Base-by-base conservation (phyloP, 2,329 filamentous ascomycete genomes). In the Thelonectria discophora region DNA sequence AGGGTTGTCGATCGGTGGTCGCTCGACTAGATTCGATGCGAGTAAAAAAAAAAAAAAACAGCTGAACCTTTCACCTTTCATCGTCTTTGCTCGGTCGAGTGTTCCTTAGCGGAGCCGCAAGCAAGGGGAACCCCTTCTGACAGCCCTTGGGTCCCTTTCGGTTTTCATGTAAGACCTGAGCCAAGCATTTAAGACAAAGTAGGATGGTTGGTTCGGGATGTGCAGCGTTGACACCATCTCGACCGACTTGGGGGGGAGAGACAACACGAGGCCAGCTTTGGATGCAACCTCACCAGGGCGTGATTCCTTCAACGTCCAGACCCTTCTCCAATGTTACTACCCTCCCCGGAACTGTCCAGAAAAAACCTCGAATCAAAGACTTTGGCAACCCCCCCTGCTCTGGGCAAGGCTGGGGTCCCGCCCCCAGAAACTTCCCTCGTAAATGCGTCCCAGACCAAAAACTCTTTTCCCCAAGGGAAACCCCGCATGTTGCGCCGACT, bases 351-450 rank as follows among this genome's bases (percentile, higher is more conserved):
- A 30, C 27, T 7, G 39, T 11, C 39, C 40, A 18, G 21, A 24
- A 37, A 37, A 37, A 37, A 12, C 11, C 34, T 37, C 34, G 34
- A 13, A 37, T 37, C 34, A 37, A 37, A 37, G 34, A 37, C 12
- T 3, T 11, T 37, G 12, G 15, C 34, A 15, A 15, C 11, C 34
- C 34, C 32, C 34, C 34, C 34, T 37, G 34, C 12, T 15, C 21
- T 37, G 6, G n/a, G 15, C 34, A 37, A 37, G 34, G 34, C 34
- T 37, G 34, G 27, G 34, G 32, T 5, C 54, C 59, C 54, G 21
- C 59, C 53, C 58, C 59, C 59, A 30, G 54, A 53, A 62, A 51
- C 24, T 17, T 17, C 15, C 34, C 34, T 12, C 34, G 34, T 37
- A 13, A 13, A 37, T 1, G 20, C 24, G 5, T 30, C 27, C 27